Percentiles rank a stretch among this genome's conserved stretches.
Conservation (phyloP, 192 early-diverging fungal species). For the Coemansia sp. region DNA sequence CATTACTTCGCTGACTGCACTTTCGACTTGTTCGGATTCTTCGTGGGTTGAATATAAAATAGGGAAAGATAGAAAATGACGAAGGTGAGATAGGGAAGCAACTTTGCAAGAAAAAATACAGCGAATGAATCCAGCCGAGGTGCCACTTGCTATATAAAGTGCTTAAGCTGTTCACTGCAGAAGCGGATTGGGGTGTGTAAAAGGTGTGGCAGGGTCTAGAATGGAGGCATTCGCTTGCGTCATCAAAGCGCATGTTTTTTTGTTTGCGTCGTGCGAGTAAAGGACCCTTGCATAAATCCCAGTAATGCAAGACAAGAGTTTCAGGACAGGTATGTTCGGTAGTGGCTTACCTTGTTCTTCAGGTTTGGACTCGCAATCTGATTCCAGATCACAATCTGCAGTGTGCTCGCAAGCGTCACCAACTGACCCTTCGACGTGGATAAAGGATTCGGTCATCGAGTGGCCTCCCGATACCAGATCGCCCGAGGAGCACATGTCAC, state of each 20-base stretch:
- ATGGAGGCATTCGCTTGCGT: too few relatives aligned
- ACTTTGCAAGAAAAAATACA: not conserved
- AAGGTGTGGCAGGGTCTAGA: too few relatives aligned
- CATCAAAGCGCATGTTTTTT: too few relatives aligned
- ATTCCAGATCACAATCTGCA: not conserved
- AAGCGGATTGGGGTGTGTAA: too few relatives aligned
- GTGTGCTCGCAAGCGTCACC: not conserved
- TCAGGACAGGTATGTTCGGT: not conserved
- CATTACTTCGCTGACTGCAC: conserved; percentile 29
- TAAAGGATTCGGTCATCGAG: conserved; percentile 36
- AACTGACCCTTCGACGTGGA: conserved; percentile 21
- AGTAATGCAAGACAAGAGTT: too few relatives aligned
- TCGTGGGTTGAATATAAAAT: conserved; percentile 22
- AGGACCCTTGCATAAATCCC: too few relatives aligned
- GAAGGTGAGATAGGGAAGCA: not conserved
- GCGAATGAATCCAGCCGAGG: not conserved
- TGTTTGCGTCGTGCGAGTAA: too few relatives aligned
- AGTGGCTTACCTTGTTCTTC: not conserved
- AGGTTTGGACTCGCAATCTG: not conserved
- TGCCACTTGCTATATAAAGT: not conserved
- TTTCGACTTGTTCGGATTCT: conserved; percentile 28
- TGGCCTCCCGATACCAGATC: not conserved
- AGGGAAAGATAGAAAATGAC: conserved; percentile 1
- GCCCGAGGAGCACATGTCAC: not conserved
- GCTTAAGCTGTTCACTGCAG: too few relatives aligned